phyloP scores from a whole-genome alignment of 2,329 filamentous ascomycete species.

The Aspergillus udagawae region DNA sequence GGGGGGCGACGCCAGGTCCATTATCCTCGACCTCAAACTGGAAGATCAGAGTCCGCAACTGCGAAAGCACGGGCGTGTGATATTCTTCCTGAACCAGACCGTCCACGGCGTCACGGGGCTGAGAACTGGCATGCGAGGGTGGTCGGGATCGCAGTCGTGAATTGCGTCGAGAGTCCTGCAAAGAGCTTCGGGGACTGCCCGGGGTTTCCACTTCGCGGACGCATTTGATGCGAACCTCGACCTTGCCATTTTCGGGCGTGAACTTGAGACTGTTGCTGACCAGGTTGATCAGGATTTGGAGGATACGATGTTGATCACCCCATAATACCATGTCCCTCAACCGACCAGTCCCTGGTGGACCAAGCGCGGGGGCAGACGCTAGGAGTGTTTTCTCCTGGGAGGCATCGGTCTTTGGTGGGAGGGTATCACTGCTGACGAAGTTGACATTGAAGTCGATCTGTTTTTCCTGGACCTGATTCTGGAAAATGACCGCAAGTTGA shows the following conservation, averaged over 20 bases:
- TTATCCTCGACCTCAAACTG: conserved; percentile 88
- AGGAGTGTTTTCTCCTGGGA: conserved; percentile 17
- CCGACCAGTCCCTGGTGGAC: conserved; percentile 62
- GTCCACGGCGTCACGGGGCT: neutral
- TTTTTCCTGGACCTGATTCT: conserved; percentile 80
- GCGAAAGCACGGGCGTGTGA: conserved; percentile 49
- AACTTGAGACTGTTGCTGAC: conserved; percentile 93
- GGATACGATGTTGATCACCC: conserved; percentile 87
- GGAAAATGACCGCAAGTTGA: conserved; percentile 81
- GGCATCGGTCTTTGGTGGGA: conserved; percentile 29
- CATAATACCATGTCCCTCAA: conserved; percentile 83
- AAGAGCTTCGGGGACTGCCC: conserved; percentile 41
- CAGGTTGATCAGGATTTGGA: conserved; percentile 76
- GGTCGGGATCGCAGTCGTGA: conserved; percentile 30
- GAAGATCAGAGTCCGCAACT: conserved; percentile 66
- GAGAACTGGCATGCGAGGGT: conserved; percentile 9
- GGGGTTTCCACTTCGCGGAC: conserved; percentile 34
- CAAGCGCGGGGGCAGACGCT: conserved; percentile 50
- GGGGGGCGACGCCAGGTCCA: conserved; percentile 75
- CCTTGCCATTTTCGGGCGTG: conserved; percentile 70
- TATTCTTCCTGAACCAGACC: conserved; percentile 10
- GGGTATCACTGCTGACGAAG: conserved; percentile 54
- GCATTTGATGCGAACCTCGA: conserved; percentile 73
- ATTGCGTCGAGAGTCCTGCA: conserved; percentile 22
- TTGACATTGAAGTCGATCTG: conserved; percentile 68